Base-by-base conservation (phyloP, 768 basidiomycete species). In the Panus rudis region DNA sequence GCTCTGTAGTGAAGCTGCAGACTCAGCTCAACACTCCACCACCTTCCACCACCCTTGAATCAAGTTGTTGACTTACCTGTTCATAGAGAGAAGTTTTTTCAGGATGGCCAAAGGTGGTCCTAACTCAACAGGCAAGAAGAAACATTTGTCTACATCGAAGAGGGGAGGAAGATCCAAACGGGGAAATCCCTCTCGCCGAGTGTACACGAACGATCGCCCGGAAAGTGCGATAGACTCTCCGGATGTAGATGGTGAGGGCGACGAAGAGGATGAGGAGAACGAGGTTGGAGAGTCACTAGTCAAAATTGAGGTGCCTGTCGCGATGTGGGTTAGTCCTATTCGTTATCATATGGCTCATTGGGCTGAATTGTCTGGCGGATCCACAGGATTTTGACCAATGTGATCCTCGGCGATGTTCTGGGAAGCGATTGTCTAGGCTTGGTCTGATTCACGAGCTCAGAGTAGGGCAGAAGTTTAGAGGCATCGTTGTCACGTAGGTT, bases 321-420 rank as follows among this genome's bases (percentile, higher is more conserved):
- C 90, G 26, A 97, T 97, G 93, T 97, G 93, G 93, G 92, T 85
- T 45, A 63, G 92, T 71, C 28, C 27, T 33, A 21, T n/a, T 33
- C 22, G 37, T 23, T 17, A 37, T 35, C 41, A 30, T 24, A 33
- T 25, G 42, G 42, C n/a, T 35, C 14, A 13, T 21, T 24, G 5
- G 22, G 35, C 6, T 27, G 19, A 2, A 3, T 19, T 7, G 21
- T 16, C 33, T 8, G 6, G 6, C 21, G 31, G 13, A 32, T 1
- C 19, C 6, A 5, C 43, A 94, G 92, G 94, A 99, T 59, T 97
- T 99, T 64, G 84, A 88, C 59, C 96, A 99, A 60, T 99, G 96
- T 58, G 94, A 99, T 61, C 93, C 94, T 0, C 81, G 82, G 37
- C 68, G 79, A 42, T 87, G 84, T 53, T 81, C 79, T 4, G 96